A percentile compares a stretch with the other conserved stretches of the same genome.
These are phyloP conservation scores for Erythrophleum fordii DNA, from an alignment of 306 rosid genomes.

Conservation along the genomic window DNA sequence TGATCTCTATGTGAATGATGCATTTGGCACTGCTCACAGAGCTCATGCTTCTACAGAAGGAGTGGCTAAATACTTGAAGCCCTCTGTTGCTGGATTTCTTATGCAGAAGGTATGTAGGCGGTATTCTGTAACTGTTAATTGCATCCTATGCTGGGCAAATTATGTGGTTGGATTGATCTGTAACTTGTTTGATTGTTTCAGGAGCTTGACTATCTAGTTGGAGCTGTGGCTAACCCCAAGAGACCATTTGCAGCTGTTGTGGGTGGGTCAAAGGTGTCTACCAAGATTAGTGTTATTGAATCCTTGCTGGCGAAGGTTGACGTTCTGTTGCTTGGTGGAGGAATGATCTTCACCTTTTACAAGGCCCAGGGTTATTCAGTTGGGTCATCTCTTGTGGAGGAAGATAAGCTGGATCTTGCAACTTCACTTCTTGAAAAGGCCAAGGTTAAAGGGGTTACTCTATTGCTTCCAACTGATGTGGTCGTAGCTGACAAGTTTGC, in stretches of 20 bases:
- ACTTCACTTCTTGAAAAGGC: constrained; percentile 67
- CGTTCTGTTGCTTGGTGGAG: constrained; percentile 71
- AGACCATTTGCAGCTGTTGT: constrained; percentile 80
- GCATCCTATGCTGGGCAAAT: not conserved
- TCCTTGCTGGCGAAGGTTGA: constrained; percentile 70
- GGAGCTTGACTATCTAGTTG: constrained; percentile 82
- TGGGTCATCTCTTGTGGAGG: constrained; percentile 78
- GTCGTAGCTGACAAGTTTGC: constrained; percentile 73
- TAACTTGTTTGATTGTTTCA: constrained; percentile 36
- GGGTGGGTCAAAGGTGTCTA: constrained; percentile 78
- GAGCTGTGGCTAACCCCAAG: constrained; percentile 77
- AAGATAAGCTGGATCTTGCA: constrained; percentile 71
- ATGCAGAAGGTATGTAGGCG: constrained; percentile 68
- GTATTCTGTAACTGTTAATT: not conserved
- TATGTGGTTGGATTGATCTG: not conserved
- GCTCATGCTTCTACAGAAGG: constrained; percentile 87
- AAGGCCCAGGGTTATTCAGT: constrained; percentile 74
- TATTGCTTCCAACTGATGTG: constrained; percentile 74
- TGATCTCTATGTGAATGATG: constrained; percentile 75
- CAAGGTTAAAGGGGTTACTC: constrained; percentile 68
- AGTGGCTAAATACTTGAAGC: constrained; percentile 69
- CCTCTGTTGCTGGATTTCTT: constrained; percentile 77
- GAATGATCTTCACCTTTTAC: constrained; percentile 80
- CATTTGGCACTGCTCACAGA: constrained; percentile 79
- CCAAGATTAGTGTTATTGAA: constrained; percentile 77